A percentile compares a stretch with the other conserved stretches of the same genome.
These are phyloP conservation scores for Backusella morwellensis DNA, from an alignment of 192 early-diverging fungal genomes.

Conservation along the genomic window DNA sequence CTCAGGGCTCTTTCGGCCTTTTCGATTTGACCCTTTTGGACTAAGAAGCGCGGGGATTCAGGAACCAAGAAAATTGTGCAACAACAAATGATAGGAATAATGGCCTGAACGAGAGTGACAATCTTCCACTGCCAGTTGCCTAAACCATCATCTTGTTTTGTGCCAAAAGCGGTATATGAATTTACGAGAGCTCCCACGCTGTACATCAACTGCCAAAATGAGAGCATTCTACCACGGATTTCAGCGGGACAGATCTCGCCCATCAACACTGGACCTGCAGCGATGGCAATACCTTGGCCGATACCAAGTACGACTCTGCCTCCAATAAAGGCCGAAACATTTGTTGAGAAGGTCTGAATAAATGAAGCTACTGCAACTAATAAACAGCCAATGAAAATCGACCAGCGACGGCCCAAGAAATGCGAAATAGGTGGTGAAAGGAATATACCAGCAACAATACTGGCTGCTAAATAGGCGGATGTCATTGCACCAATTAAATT, in stretches of 20 bases:
- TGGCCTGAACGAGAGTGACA: constrained; percentile 11
- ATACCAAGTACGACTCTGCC: constrained; percentile 17
- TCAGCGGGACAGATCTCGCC: constrained; percentile 20
- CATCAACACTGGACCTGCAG: constrained; percentile 23
- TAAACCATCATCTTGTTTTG: not conserved
- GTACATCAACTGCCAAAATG: constrained; percentile 27
- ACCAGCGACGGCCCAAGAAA: constrained; percentile 21
- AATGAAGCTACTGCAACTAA: constrained; percentile 16
- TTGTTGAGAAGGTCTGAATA: constrained; percentile 14
- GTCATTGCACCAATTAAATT: constrained; percentile 23
- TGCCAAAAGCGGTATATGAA: constrained; percentile 18
- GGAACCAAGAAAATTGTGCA: constrained; percentile 16
- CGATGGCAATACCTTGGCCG: constrained; percentile 15
- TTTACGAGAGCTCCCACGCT: constrained; percentile 21
- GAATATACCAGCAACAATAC: constrained; percentile 20
- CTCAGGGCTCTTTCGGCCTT: constrained; percentile 15
- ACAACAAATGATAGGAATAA: constrained; percentile 11
- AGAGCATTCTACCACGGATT: constrained; percentile 26
- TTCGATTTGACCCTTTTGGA: constrained; percentile 12
- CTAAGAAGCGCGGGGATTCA: constrained; percentile 22
- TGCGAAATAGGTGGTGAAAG: constrained; percentile 19
- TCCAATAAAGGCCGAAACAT: constrained; percentile 18
- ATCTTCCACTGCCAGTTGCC: constrained; percentile 24
- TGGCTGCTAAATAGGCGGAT: constrained; percentile 13
- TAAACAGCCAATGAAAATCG: constrained; percentile 17